Evolutionary conservation across 176 grass and related monocot species (phyloP), one percentile per base, ranked within the genome.

Genomic region (Raddia guianensis): DNA sequence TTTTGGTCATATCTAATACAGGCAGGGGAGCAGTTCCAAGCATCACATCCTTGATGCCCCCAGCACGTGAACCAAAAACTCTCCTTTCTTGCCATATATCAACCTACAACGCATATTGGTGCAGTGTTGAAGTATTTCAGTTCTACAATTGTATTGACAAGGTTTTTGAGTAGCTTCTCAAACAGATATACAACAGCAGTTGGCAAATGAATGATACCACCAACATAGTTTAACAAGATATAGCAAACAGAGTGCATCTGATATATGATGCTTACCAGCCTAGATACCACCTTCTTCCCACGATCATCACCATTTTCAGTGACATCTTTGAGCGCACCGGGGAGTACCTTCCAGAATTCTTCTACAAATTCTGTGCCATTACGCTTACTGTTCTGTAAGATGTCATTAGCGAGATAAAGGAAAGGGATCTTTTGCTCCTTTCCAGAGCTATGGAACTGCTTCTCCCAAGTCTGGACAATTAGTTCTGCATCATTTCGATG

Each of bases 321-420:
- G 51, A 93, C 90, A 86, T 95, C 51, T 80, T 95, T 95, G 77
- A 99, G 87, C 13, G 91, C 89, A 6, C 84, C 79, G 56, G 93
- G 96, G 90, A 99, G 96, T 67, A 99, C 90, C 77, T 99, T 99
- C 96, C 96, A 99, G 78, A 99, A 99, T 86, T 95, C 93, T 87
- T 91, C 87, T 40, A 99, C 96, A 84, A 99, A 99, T 75, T 99
- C 89, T 54, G 91, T 99, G 52, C 96, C 96, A 35, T 91, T 95
- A 60, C 87, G 93, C 79, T 86, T 99, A 82, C 93, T 99, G 65
- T 99, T 99, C 82, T 99, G 96, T 79, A 95, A 78, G 73, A 99
- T 99, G 84, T 99, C 96, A 72, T 99, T 99, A 51, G 96, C 93
- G 79, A 99, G 90, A 86, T 99, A 95, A 54, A 99, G 73, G 51